Evolutionary conservation across 2,329 filamentous ascomycete species (phyloP), one percentile per base, ranked within the genome.

Genomic region (Calonectria multiphialidica): DNA sequence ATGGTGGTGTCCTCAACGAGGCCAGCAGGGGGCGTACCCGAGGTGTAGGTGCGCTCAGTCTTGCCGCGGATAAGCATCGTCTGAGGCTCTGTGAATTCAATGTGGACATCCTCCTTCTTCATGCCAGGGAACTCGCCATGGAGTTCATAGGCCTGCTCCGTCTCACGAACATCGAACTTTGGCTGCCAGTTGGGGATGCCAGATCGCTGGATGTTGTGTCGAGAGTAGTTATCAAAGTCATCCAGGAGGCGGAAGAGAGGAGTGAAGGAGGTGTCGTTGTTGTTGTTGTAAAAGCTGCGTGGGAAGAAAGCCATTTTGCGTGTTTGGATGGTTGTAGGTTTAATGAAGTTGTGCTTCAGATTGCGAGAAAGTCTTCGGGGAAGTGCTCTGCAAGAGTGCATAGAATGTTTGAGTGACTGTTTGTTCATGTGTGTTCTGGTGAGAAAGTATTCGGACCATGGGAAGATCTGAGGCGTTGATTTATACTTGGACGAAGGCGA

Each of bases 41-140:
- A 84, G 72, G 90, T 89, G 83, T 90, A 89, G 75, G 86, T 86
- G 76, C 92, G 90, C 84, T 95, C 93, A 68, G 91, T 88, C 75
- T 88, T 90, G 80, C 94, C 94, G 70, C 90, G 90, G 81, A 97
- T 87, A 74, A 91, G 88, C 50, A 96, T 86, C 18, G 93, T 95
- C 85, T 94, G 92, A 49, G 89, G 87, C 81, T 96, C 94, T 71
- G 91, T 92, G 87, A 96, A 96, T 81, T 96, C 94, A 81, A 96
- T 93, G 81, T 89, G 87, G 80, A 97, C 87, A 79, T 95, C 87
- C 78, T 94, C 91, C 85, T 94, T 93, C 74, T 90, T 89, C 77
- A 96, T 87, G 68, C 94, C 94, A 0, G 94, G 92, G 7, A 96
- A 90, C 83, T 96, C 94, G 79, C 94, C 94, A 78, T 96, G 91